Evolutionary conservation across 495 filamentous ascomycete genomes (phyloP), one percentile per base, ranked within the genome.

Genomic region (Penicillium bovifimosum): DNA sequence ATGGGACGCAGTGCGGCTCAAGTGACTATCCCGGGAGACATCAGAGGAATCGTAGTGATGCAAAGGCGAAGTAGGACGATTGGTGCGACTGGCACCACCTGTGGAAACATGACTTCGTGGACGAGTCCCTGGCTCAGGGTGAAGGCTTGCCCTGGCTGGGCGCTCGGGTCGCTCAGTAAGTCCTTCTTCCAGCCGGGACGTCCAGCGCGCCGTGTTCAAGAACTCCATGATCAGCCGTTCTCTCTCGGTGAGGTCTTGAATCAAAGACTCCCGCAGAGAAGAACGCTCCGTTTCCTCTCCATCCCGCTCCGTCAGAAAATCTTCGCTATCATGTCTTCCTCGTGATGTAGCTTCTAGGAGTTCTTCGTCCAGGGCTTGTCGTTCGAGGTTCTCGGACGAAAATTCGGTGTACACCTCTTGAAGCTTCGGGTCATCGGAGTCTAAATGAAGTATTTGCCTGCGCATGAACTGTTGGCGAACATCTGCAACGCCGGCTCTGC

Each of bases 401-500:
- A 59, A 59, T 47, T 84, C 79, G 29, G 80, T 81, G 16, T 74
- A 76, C 38, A 83, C 51, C 78, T 79, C 72, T 32, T 78, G 63
- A 20, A 83, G 41, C 11, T 61, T 58, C 28, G 77, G 71, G 8
- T 81, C 80, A 33, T 81, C 69, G 29, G 72, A 69, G 54, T 87
- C 80, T 32, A 95, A 64, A 2, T 79, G 60, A 8, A 96, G 65
- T 24, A 87, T 79, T 64, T 98, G 93, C 29, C 88, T 82, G 26
- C 84, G 83, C 18, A 76, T 69, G 54, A 95, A 90, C 17, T 84
- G 82, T 52, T 81, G 83, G 18, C 93, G 85, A 18, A 91, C 71
- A 72, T 98, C 93, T 3, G 87, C 87, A 40, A 97, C 75, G 9
- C 90, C 91, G 31, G 92, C 79, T 56, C 87, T 80, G 8, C 89